Base-by-base conservation (phyloP, 1,284 basidiomycete species). In the Retiboletus fuscus region DNA sequence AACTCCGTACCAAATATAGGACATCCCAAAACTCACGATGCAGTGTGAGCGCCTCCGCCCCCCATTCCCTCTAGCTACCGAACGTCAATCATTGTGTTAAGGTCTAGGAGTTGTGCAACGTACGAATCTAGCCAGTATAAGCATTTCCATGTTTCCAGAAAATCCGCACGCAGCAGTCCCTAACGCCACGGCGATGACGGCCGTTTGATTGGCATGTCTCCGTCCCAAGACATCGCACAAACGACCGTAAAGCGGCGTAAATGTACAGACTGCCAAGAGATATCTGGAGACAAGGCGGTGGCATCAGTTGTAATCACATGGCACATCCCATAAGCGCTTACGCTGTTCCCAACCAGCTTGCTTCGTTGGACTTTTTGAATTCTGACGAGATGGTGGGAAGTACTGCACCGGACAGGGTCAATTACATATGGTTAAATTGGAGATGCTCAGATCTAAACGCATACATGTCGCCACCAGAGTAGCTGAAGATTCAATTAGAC, bases 331-430 rank as follows among this genome's bases (percentile, higher is more conserved):
- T 66, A 66, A 63, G 22, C 20, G 82, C 85, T 75, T 82, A 93
- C 91, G 92, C 86, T 49, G 93, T 94, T 64, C 93, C 93, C 11
- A 95, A 86, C 93, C 93, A 94, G 76, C 91, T 92, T 4, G 92
- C 92, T 82, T 95, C 92, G 77, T 95, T 91, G 13, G n/a, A n/a
- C n/a, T n/a, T n/a, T n/a, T n/a, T n/a, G n/a, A n/a, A n/a, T n/a
- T n/a, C n/a, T n/a, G n/a, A n/a, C n/a, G n/a, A n/a, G n/a, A n/a
- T n/a, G n/a, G n/a, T n/a, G n/a, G n/a, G n/a, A n/a, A n/a, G n/a
- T n/a, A n/a, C n/a, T n/a, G n/a, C n/a, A n/a, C n/a, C n/a, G n/a
- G n/a, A n/a, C n/a, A n/a, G n/a, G n/a, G n/a, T n/a, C n/a, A n/a
- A n/a, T n/a, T n/a, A n/a, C n/a, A n/a, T n/a, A n/a, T n/a, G n/a